Base-by-base conservation (phyloP, 176 grass and related monocot species). In the Phyllostachys edulis region DNA sequence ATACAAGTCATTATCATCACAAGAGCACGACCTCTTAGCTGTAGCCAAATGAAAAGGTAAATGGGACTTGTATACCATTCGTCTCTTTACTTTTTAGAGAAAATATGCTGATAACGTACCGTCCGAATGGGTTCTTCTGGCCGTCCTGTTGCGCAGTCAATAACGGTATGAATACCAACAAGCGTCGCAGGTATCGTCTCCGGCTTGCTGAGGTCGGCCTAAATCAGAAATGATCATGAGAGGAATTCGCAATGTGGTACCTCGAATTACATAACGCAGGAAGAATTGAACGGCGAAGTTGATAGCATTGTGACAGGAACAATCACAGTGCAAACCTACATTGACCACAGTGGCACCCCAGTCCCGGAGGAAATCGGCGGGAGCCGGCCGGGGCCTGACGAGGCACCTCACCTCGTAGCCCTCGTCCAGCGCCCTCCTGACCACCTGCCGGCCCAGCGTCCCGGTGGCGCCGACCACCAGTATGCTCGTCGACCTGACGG, bases 331-430 rank as follows among this genome's bases (percentile, higher is more conserved):
- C 37, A 65, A 84, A 65, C 89, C 11, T 91, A 98, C 96, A 89
- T 98, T 98, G 77, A 98, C 96, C 67, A 95, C 96, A 17, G 69
- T 89, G 52, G 96, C 96, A 26, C 96, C 96, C 96, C 93, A 98
- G 69, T 98, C 96, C 63, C 93, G 84, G 41, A 98, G 93, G 80
- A 98, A 98, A 83, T 98, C 96, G 38, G 96, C 96, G 15, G 96
- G 96, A 40, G 96, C 93, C 0, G 96, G 93, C 6, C 93, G 91
- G 79, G 96, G 96, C 83, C 96, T 93, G 59, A 98, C 96, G 51
- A 98, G 96, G 72, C 96, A 98, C 76, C 96, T 86, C 59, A 98
- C 96, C 78, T 98, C 96, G 74, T 98, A 98, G 36, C 96, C 96
- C 87, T 98, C 96, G 82, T 98, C 96, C 68, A 98, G 80, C 40